Evolutionary conservation across 495 filamentous ascomycete genomes (phyloP), one percentile per base, ranked within the genome.

Genomic region (Poronia punctata): DNA sequence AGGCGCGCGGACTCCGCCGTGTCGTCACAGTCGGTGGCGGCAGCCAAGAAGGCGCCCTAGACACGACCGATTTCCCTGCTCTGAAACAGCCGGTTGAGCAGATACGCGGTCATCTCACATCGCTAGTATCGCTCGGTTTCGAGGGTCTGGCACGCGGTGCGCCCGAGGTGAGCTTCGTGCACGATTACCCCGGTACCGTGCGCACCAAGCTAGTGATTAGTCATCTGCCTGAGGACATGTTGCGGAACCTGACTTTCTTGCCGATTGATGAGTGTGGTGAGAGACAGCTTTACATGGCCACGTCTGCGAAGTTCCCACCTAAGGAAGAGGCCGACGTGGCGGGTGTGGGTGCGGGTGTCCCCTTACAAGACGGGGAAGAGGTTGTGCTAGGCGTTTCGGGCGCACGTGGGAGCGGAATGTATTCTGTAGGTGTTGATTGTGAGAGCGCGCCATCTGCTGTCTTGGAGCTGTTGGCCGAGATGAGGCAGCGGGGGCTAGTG

Each of bases 11-110:
- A 25, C 66, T 75, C 10, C 71, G 72, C 1, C 76, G 82, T 2
- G 76, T 87, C 5, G 66, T 87, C 14, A 65, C 56, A 23, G 71
- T 84, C n/a, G 54, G 72, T 4, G 65, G 54, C 0, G 71, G 58
- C 3, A 67, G 70, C 11, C 63, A 67, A 12, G 82, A 86, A 55
- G 75, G 75, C 5, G 38, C 45, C 1, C 46, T 86, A 10, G 44
- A 66, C 36, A 31, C 54, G 4, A 42, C 62, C 28, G 75, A 86
- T 49, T 57, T 80, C 28, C 56, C 59, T 21, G 56, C 41, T 8
- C 38, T 50, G 7, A 55, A 52, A 1, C 43, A 64, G 15, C 43
- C 59, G 1, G 45, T 66, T 8, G 11, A 57, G 4, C 46, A 54
- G 0, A 33, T 47, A 3, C 66, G 57, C 10, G 70, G 52, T 4